Evolutionary conservation across 2,329 filamentous ascomycete species (phyloP).

Genomic region (Didymella pomorum): DNA sequence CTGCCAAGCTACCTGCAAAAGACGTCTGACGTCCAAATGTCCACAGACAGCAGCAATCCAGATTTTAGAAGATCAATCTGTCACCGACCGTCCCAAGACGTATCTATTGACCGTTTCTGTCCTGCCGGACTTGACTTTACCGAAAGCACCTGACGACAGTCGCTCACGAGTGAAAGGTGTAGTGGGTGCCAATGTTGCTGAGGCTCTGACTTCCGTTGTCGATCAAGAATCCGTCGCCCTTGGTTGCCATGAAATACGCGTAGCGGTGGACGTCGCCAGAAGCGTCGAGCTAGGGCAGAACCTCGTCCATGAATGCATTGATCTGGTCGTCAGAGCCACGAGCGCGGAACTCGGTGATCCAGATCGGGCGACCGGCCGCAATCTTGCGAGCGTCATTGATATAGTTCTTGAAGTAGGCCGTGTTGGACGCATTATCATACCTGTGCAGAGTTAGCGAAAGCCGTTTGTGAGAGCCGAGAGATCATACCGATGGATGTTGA

Average conservation of each 20-base stretch:
- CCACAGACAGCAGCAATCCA: no score
- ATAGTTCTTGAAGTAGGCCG: constrained; percentile 43
- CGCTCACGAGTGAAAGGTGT: constrained; percentile 8
- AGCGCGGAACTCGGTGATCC: constrained; percentile 48
- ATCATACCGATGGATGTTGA: constrained; percentile 44
- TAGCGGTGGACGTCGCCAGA: constrained; percentile 42
- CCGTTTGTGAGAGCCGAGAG: no score
- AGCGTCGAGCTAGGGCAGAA: constrained; percentile 45
- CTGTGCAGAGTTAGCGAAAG: constrained; percentile 7
- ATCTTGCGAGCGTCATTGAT: constrained; percentile 47
- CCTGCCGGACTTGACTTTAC: neutral
- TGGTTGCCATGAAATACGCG: constrained; percentile 37
- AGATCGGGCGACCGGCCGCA: constrained; percentile 60
- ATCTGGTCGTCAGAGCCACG: constrained; percentile 31
- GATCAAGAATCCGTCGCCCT: constrained; percentile 26
- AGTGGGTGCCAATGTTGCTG: constrained; percentile 27
- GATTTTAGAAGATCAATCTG: no score
- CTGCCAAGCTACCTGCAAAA: neutral
- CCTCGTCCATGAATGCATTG: constrained; percentile 34
- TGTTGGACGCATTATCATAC: constrained; percentile 36
- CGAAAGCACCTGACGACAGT: neutral
- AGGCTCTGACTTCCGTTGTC: constrained; percentile 26
- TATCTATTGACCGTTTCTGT: neutral
- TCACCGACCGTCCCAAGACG: no score
- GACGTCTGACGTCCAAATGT: neutral